Base-by-base conservation (phyloP, 2,329 filamentous ascomycete genomes). In the Fusarium oligoseptatum region DNA sequence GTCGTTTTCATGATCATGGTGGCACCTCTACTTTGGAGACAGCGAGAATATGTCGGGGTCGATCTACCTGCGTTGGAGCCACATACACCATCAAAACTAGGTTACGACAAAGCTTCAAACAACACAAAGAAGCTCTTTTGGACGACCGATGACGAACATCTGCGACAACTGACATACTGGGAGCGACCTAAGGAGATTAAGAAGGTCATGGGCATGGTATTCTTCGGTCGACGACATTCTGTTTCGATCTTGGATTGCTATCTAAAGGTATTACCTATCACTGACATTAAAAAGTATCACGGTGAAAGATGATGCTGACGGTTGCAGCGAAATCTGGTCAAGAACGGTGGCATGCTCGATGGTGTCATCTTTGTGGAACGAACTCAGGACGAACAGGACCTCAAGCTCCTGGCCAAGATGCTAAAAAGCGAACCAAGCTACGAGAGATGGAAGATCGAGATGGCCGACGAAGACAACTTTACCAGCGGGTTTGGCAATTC, bases 171-270 rank as follows among this genome's bases (percentile, higher is more conserved):
- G 20, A 63, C 65, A 24, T 48, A 76, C 8, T 79, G 71, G 73
- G 43, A 73, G 34, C 66, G 73, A 43, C 78, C 78, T 2, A 24
- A 60, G 2, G 43, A 70, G 12, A 64, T 79, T 10, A 66, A 65
- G 3, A 84, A 82, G 71, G 78, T 87, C n/a, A 81, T 87, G 67
- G 86, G 81, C 17, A 80, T 87, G 66, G 84, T 87, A 1, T 87
- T 87, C 66, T 87, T 82, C 68, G 86, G 85, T 22, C 82, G 86
- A 17, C 83, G 82, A 60, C 79, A 81, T 65, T 83, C 83, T 11
- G 84, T 87, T 27, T 83, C 85, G 36, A 83, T 87, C 32, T 74
- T 88, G 45, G 85, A 87, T 69, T 88, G 86, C 68, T 88, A 87
- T 68, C 75, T 85, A 39, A 82, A 84, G 81, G 81, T 84, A 75